These are phyloP conservation scores for Phaffia rhodozyma DNA, from an alignment of 1,284 basidiomycete genomes.

Conservation along the genomic window DNA sequence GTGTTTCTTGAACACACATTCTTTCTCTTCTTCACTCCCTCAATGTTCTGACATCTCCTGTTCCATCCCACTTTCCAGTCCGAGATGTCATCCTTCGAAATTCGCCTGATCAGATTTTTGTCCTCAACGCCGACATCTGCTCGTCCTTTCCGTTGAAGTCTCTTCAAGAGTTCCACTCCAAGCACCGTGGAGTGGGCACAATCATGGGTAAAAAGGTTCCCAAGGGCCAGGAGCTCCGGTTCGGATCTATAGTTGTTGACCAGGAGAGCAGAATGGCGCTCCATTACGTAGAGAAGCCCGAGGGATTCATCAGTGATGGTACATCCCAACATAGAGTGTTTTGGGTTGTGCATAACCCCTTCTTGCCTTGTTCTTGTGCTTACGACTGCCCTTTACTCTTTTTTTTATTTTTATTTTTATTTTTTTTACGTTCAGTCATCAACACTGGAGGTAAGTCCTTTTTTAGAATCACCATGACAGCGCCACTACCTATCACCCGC, in stretches of 20 bases:
- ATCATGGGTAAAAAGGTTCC: constrained; percentile 40
- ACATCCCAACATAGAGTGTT: neutral
- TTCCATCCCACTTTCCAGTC: constrained; percentile 30
- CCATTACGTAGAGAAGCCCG: constrained; percentile 43
- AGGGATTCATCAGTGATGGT: constrained; percentile 36
- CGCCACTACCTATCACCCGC: neutral
- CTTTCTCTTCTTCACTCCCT: constrained; percentile 12
- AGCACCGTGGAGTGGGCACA: constrained; percentile 41
- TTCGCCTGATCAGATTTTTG: constrained; percentile 39
- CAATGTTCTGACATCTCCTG: neutral
- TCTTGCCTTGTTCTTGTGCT: neutral
- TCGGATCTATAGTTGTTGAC: constrained; percentile 41
- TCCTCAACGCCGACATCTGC: constrained; percentile 43
- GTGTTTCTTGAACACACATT: constrained; percentile 19
- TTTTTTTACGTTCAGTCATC: constrained; percentile 6
- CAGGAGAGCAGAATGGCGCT: constrained; percentile 28
- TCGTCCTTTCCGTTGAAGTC: constrained; percentile 38
- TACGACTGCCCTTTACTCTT: neutral
- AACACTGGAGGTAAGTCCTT: constrained; percentile 1
- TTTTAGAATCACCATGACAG: too few species aligned
- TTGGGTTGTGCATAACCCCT: neutral
- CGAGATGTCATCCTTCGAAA: constrained; percentile 40
- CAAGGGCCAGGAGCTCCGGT: constrained; percentile 38
- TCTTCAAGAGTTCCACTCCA: constrained; percentile 38
- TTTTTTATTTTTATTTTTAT: neutral